Evolutionary conservation across 1,139 yeast genomes (phyloP), one percentile per base, ranked within the genome.

Genomic region (Ogataea hybrid): DNA sequence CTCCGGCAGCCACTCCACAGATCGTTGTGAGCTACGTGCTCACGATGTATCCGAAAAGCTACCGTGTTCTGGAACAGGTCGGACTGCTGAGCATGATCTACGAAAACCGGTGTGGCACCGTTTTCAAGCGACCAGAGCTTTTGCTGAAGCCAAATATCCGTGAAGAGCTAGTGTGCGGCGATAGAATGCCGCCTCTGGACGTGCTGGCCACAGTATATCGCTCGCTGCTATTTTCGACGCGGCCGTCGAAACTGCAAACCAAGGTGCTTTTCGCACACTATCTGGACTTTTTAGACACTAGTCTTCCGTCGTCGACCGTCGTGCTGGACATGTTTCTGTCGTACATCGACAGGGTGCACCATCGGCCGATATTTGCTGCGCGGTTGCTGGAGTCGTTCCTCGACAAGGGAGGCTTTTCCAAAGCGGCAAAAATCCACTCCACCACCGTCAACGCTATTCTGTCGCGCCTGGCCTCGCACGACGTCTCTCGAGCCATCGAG

Each of bases 271-370:
- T 48, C 30, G 23, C 37, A 3, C 20, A 25, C 10, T 54, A 51
- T 25, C 8, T 53, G 12, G 35, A 22, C 7, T 53, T 49, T 7
- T 7, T 17, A 4, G 6, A 30, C 5, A 5, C 15, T 5, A 12
- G 27, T 11, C 37, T 33, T n/a, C 25, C 16, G 2, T 11, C 31
- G 4, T 32, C 37, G 4, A 32, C 29, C 18, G 17, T 44, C 17
- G 46, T 57, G 3, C 32, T 57, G 20, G 47, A 51, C 10, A 18
- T 39, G 6, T 54, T 57, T 35, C 23, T 54, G 3, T 35, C 44
- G n/a, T 51, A 47, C 25, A 17, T 37, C 5, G 27, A 36, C 7
- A 14, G 14, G 7, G 20, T 16, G 14, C 29, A 27, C 29, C 33
- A 35, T 8, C 35, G 30, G 28, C 44, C 49, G 0, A 18, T 20